A percentile compares a stretch with the other conserved stretches of the same genome.
These are phyloP conservation scores for Saposhnikovia divaricata DNA, from an alignment of 129 eudicot genomes.

Conservation along the genomic window DNA sequence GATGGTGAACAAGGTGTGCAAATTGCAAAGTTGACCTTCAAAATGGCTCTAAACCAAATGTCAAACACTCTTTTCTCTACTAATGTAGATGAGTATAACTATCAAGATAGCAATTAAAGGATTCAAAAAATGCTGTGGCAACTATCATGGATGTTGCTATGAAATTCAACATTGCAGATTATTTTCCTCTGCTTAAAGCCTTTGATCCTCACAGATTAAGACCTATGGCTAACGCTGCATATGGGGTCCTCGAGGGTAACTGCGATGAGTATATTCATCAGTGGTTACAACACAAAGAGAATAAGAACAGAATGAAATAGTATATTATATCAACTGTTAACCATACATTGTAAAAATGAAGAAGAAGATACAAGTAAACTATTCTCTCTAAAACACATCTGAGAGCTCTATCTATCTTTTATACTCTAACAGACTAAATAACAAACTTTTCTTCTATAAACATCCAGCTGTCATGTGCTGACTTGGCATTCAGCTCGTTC, in stretches of 20 bases:
- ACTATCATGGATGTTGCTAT: background rate
- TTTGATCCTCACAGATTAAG: slow-evolving; percentile 2
- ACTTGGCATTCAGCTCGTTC: no score
- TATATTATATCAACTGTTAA: no score
- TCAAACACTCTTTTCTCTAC: background rate
- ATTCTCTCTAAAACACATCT: no score
- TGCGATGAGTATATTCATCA: background rate
- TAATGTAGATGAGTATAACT: background rate
- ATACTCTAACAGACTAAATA: no score
- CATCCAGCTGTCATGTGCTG: no score
- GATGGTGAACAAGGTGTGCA: background rate
- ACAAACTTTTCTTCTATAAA: no score
- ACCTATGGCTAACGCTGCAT: background rate
- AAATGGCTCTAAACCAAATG: slow-evolving; percentile 8
- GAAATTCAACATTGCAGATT: background rate
- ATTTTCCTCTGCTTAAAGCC: background rate
- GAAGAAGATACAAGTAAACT: no score
- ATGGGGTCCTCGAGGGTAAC: background rate
- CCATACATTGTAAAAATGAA: no score
- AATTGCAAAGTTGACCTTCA: slow-evolving; percentile 9
- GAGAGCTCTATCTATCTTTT: no score
- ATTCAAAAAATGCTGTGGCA: background rate
- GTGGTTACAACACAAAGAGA: background rate
- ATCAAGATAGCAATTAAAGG: background rate
- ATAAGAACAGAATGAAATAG: background rate